Evolutionary conservation across 2,329 filamentous ascomycete genomes (phyloP), one percentile per base, ranked within the genome.

Genomic region (Kalmusia sp.): DNA sequence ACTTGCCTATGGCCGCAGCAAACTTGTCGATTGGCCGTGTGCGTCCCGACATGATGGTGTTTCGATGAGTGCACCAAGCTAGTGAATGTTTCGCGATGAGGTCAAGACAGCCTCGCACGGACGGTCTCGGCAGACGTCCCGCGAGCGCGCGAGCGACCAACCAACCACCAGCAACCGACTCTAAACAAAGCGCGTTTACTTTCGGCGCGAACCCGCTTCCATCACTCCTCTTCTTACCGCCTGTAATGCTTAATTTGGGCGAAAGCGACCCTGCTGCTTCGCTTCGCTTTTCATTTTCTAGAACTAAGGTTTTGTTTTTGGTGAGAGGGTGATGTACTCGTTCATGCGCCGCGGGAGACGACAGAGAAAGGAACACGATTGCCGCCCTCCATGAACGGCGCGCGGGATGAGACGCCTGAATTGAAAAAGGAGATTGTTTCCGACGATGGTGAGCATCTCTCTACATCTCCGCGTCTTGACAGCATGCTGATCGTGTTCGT

Each of bases 21-120:
- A 91, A 83, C 60, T 87, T 89, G 67, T 90, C 86, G 58, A 91
- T 85, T 19, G 88, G 88, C 56, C 87, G 79, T 52, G 80, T 83
- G 58, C 81, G 63, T 33, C 54, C 63, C 5, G 70, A 65, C 70
- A 73, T 73, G 11, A 38, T 62, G 50, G 44, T 39, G 28, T 35
- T 34, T 44, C 33, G 43, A 6, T 40, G n/a, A n/a, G 28, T 6
- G 1, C 15, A 8, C 15, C 8, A 25, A 12, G 4, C 12, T 27
- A 19, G n/a, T 27, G 34, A 43, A 39, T 44, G 40, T 46, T 39
- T 50, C 45, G 50, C 46, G 39, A 59, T 59, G 52, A 55, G 45
- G 49, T 53, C 55, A 57, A 38, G 46, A 41, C 28, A 34, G 35
- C 30, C 22, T 22, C 22, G 57, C 59, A 58, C 51, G 12, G 53